Evolutionary conservation across 371 early-diverging fungal genomes (phyloP).

Genomic region (Apophysomyces sp.): DNA sequence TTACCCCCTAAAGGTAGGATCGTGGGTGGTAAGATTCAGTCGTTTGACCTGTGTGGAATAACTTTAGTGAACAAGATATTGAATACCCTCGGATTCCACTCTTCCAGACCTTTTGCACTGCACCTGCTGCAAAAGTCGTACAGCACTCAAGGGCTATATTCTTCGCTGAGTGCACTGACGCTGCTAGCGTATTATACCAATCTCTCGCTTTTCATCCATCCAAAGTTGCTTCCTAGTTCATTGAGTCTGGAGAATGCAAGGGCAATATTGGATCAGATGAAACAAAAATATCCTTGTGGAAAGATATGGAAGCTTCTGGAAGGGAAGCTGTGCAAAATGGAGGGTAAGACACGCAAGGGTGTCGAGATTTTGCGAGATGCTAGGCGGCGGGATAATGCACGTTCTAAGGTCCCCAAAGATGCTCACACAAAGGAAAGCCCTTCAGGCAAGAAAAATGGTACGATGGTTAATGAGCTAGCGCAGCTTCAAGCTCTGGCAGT

Average conservation of each 20-base stretch:
- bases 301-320: constrained; percentile 47
- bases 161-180: constrained; percentile 38
- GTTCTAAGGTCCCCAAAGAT: background rate
- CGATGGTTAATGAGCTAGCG: constrained; percentile 26
- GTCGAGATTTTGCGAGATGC: constrained; percentile 45
- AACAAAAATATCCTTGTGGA: constrained; percentile 30
- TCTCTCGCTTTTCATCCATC: constrained; percentile 46
- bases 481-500: constrained; percentile 46
- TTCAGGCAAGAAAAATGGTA: background rate
- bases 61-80: constrained; percentile 38
- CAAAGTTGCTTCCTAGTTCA: constrained; percentile 37
- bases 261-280: constrained; percentile 37
- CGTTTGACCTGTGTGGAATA: background rate
- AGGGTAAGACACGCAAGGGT: constrained; percentile 40
- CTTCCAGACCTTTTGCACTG: constrained; percentile 48
- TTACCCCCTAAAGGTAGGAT: constrained; percentile 45
- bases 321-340: constrained; percentile 47
- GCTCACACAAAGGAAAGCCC: constrained; percentile 5
- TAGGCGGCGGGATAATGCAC: constrained; percentile 24
- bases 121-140: constrained; percentile 41
- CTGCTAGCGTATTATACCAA: constrained; percentile 48
- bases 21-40: background rate
- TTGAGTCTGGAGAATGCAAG: constrained; percentile 33
- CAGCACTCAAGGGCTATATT: constrained; percentile 36
- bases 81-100: constrained; percentile 49